Conservation (phyloP, 2,329 filamentous ascomycete genomes). For the Microdochium paspali region DNA sequence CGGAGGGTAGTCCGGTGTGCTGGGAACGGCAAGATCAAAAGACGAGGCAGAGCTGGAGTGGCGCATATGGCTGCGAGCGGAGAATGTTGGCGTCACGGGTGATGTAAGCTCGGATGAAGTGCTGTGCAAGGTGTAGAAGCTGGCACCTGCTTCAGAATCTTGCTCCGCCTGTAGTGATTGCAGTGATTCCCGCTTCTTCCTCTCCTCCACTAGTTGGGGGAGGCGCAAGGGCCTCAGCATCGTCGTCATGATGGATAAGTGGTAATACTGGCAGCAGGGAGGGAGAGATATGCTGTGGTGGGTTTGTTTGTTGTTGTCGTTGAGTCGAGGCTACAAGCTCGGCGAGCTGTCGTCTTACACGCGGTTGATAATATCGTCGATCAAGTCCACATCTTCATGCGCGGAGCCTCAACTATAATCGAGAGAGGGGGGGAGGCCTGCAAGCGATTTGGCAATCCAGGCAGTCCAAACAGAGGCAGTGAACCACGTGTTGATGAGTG, state of each 20-base stretch:
- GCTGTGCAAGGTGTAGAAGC: background rate
- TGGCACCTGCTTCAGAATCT: background rate
- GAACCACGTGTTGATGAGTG: background rate
- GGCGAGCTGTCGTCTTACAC: background rate
- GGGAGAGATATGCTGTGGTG: no score
- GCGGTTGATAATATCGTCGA: background rate
- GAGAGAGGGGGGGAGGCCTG: background rate
- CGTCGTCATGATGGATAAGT: background rate
- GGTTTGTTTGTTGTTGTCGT: background rate
- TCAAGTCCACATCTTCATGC: background rate
- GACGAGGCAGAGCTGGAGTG: conserved; percentile 73
- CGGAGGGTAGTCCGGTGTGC: conserved; percentile 39
- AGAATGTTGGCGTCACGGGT: conserved; percentile 64
- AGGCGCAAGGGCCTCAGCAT: background rate
- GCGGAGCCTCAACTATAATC: no score
- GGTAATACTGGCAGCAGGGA: no score
- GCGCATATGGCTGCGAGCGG: conserved; percentile 51
- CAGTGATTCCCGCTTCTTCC: background rate
- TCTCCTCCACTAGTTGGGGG: background rate
- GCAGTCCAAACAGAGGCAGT: background rate
- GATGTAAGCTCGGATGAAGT: conserved; percentile 57
- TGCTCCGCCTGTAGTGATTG: background rate
- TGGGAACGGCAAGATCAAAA: conserved; percentile 49
- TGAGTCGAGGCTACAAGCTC: background rate
- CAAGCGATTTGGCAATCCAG: background rate